Base-by-base conservation (phyloP, 371 early-diverging fungal species). In the Syncephalastrum contaminatum region DNA sequence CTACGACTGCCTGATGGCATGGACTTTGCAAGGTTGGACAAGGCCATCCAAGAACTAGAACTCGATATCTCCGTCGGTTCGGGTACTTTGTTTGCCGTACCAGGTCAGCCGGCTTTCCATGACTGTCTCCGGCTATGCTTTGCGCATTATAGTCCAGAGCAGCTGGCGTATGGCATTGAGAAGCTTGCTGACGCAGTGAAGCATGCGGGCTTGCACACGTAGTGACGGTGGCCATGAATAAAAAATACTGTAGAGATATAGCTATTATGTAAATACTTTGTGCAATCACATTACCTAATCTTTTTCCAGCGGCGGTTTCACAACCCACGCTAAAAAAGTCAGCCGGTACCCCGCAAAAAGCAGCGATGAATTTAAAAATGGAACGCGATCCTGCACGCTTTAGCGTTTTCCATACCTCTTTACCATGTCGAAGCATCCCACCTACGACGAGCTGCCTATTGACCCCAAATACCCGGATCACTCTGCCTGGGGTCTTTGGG, bases 401-500 rank as follows among this genome's bases (percentile, higher is more conserved):
- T 4, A 25, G 25, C 12, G 36, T 8, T 30, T 30, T 10, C 2
- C 25, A 36, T 36, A 51, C 25, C 25, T 20, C 24, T 48, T 48
- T 3, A 4, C n/a, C 24, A 58, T 51, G 48, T 54, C 47, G 24
- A 54, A 54, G n/a, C 39, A 55, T 39, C 66, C 66, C 10, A 25
- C 41, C 1, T 66, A 62, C 21, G 56, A 66, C 16, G 55, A 66
- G 43, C 30, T 66, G 16, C 62, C 67, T 45, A 59, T 66, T 39
- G 57, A 62, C 45, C 56, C 60, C 6, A 59, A 54, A 21, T 61
- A 61, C 41, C 62, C 62, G 4, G 46, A 50, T 8, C 40, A 51
- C 2, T 63, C 73, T 4, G 70, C 77, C 12, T 76, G 77, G 77
- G 77, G 77, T 39, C 19, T 76, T 3, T 76, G 70, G 67, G 77